Base-by-base conservation (phyloP, 2,329 filamentous ascomycete species). In the Venturia aucupariae region DNA sequence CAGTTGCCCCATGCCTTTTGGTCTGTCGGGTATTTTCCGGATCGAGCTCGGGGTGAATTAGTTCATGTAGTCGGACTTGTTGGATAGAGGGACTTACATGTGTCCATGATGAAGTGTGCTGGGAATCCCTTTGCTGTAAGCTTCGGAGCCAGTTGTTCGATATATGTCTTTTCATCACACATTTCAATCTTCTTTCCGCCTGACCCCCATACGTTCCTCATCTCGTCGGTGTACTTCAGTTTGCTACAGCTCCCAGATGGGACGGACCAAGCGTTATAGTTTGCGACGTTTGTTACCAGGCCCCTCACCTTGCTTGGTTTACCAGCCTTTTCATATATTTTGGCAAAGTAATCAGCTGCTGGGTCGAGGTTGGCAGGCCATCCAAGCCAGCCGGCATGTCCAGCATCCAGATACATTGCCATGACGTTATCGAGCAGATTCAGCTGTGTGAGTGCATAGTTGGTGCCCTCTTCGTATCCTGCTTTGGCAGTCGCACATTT, bases 321-420 rank as follows among this genome's bases (percentile, higher is more conserved):
- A 0, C 76, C 75, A 22, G 80, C 81, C 39, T 73, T 74, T 57
- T 74, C 77, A 71, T 81, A 83, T 0, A 84, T 71, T 30, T 75
- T 55, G 3, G 74, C 79, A 69, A 77, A 83, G 19, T 83, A 73
- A 44, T 76, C 69, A 11, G 81, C 81, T 2, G 81, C 79, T 6
- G 81, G 81, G 6, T 68, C 68, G 57, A 84, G 79, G 74, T 87
- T 87, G 66, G 82, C 84, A 22, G 80, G 72, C 84, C 84, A 87
- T 69, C 84, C 84, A 54, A 87, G 78, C 85, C 85, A 87, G 66
- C 85, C 84, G 32, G 81, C 84, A 72, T 87, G 84, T 65, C 83
- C 84, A 10, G 83, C 84, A 68, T 87, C 85, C 24, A 87, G 72
- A 72, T 87, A 87, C 82, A 84, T 84, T 67, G 82, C 76, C 27